These are phyloP conservation scores for Aegilops speltoides DNA, from an alignment of 176 grass and related monocot species.

Conservation along the genomic window DNA sequence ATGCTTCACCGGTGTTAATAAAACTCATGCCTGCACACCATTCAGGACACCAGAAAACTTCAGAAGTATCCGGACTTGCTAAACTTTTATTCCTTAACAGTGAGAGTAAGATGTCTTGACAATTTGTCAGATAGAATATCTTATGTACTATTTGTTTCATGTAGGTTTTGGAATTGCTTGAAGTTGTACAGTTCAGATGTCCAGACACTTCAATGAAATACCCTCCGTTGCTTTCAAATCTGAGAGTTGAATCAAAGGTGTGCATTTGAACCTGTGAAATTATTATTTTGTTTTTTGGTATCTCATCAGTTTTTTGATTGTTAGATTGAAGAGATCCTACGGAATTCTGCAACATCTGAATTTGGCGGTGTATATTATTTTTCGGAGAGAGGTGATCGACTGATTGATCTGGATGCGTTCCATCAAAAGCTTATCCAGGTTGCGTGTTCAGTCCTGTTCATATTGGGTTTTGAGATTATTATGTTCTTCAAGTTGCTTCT, in stretches of 20 bases:
- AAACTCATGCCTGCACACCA: neutral
- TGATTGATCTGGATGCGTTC: constrained; percentile 87
- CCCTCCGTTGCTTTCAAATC: constrained; percentile 58
- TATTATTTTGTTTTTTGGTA: neutral
- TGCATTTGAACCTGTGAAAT: neutral
- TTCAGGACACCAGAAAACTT: neutral
- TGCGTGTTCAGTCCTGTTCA: constrained; percentile 20
- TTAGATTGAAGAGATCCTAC: constrained; percentile 80
- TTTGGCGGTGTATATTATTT: constrained; percentile 88
- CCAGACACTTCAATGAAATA: constrained; percentile 69
- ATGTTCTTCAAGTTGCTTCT: constrained; percentile 21
- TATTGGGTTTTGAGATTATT: neutral
- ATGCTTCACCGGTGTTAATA: neutral
- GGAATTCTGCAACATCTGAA: constrained; percentile 65
- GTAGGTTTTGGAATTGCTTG: constrained; percentile 88
- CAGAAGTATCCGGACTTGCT: neutral
- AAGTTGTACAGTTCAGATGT: constrained; percentile 82
- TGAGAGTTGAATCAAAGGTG: constrained; percentile 66
- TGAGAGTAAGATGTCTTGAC: neutral
- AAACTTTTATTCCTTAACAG: neutral
- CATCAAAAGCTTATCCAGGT: constrained; percentile 88
- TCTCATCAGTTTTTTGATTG: constrained; percentile 22
- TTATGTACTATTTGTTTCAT: constrained; percentile 16
- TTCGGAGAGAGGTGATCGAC: constrained; percentile 87
- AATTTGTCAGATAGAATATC: neutral